phyloP scores from a whole-genome alignment of 1,284 basidiomycete species.

The Leccinum olivaceoglutinosum region DNA sequence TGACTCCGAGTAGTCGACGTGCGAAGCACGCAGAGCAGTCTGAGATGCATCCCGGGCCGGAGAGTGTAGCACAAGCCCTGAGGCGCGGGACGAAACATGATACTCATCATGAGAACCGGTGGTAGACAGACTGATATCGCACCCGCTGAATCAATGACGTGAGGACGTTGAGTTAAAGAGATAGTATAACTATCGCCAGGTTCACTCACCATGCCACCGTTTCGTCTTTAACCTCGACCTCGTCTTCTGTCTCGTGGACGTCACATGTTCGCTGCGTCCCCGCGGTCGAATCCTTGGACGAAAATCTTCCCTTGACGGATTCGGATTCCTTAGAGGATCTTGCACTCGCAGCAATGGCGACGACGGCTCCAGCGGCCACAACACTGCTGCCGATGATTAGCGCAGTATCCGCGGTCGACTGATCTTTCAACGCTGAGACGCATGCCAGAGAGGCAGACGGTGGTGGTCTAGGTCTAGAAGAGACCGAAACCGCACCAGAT shows the following conservation, averaged over 20 bases:
- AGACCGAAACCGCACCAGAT: background rate
- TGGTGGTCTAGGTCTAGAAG: too few relatives aligned
- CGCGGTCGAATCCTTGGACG: background rate
- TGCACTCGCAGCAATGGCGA: background rate
- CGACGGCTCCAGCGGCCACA: background rate
- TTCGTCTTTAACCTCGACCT: background rate
- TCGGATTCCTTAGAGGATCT: background rate
- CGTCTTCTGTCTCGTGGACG: background rate
- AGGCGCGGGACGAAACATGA: background rate
- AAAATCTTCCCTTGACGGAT: background rate
- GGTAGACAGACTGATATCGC: background rate
- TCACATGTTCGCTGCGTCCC: background rate
- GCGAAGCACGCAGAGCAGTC: background rate
- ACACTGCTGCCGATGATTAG: background rate
- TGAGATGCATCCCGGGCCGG: background rate
- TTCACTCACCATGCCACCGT: conserved; percentile 7
- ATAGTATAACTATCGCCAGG: background rate
- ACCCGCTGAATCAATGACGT: conserved; percentile 4
- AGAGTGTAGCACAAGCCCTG: background rate
- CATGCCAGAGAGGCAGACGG: background rate
- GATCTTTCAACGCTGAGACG: background rate
- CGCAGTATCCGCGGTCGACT: background rate
- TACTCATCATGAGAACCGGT: background rate
- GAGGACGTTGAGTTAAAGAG: background rate
- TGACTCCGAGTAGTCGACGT: background rate